A percentile compares a stretch with the other conserved stretches of the same genome.
Conservation (phyloP, 495 filamentous ascomycete genomes). For the Lindgomyces ingoldianus region DNA sequence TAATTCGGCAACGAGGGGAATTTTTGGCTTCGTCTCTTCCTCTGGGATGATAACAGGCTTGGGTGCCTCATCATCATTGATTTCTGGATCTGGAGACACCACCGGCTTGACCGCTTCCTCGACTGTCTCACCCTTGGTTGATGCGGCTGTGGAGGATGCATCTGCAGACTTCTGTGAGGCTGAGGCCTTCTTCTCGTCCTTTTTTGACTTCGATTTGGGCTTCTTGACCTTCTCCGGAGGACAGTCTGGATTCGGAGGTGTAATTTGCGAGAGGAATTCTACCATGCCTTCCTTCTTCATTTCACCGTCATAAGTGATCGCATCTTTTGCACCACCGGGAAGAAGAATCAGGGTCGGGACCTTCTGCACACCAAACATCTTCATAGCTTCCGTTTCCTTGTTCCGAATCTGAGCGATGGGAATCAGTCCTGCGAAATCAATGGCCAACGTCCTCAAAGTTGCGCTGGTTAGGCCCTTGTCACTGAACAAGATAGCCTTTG, state of each 20-base stretch:
- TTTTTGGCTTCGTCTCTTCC: slow-evolving; percentile 54
- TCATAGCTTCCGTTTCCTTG: slow-evolving; percentile 71
- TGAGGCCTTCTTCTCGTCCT: slow-evolving; percentile 48
- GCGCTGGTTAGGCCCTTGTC: slow-evolving; percentile 88
- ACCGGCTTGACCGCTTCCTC: slow-evolving; percentile 50
- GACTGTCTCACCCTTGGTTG: slow-evolving; percentile 47
- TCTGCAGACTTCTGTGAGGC: slow-evolving; percentile 49
- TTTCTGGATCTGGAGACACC: slow-evolving; percentile 52
- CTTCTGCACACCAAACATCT: slow-evolving; percentile 71
- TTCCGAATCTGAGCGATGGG: slow-evolving; percentile 81
- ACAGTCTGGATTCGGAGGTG: slow-evolving; percentile 71
- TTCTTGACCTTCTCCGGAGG: slow-evolving; percentile 52
- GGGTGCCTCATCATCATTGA: slow-evolving; percentile 46
- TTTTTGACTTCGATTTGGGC: slow-evolving; percentile 48
- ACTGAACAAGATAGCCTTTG: slow-evolving; percentile 91
- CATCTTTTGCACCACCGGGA: slow-evolving; percentile 68
- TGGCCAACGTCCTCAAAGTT: slow-evolving; percentile 78
- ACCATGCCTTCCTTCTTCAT: slow-evolving; percentile 82
- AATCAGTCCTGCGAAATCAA: slow-evolving; percentile 86
- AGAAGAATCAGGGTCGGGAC: slow-evolving; percentile 83
- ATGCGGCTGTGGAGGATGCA: slow-evolving; percentile 43
- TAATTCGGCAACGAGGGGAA: slow-evolving; percentile 54
- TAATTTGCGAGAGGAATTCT: slow-evolving; percentile 78
- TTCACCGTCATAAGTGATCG: slow-evolving; percentile 76
- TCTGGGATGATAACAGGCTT: slow-evolving; percentile 54